Conservation (phyloP, 805 yeast genomes). For the Metschnikowia sp. region DNA sequence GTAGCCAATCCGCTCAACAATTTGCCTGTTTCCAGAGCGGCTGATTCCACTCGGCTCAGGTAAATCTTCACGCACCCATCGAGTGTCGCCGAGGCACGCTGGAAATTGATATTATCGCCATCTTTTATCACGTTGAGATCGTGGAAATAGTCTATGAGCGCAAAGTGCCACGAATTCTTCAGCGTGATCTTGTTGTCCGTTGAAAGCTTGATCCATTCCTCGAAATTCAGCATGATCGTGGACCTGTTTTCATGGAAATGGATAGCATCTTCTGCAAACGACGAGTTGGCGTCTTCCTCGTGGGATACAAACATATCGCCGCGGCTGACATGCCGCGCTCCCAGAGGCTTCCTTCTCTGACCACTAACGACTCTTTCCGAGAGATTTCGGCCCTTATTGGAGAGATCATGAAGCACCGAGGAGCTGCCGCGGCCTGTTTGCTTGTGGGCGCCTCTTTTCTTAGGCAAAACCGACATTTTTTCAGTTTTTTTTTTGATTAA, state of each 20-base stretch:
- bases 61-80: constrained; percentile 95
- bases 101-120: constrained; percentile 78
- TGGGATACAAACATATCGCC: constrained; percentile 19
- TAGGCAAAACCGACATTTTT: constrained; percentile 21
- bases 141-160: constrained; percentile 86
- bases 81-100: constrained; percentile 83
- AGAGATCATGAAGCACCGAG: constrained; percentile 25
- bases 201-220: constrained; percentile 49
- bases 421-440: constrained; percentile 15
- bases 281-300: constrained; percentile 15
- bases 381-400: constrained; percentile 28
- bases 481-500: neutral
- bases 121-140: constrained; percentile 73
- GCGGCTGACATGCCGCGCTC: constrained; percentile 17
- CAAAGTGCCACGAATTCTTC: constrained; percentile 85
- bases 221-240: constrained; percentile 42
- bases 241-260: constrained; percentile 41
- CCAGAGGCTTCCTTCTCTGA: constrained; percentile 22
- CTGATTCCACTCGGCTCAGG: constrained; percentile 86
- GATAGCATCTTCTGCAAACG: constrained; percentile 35
- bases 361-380: constrained; percentile 21
- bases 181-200: constrained; percentile 68
- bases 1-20: constrained; percentile 69
- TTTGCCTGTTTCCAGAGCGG: constrained; percentile 85
- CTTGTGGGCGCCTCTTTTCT: constrained; percentile 19